These are phyloP conservation scores for Exidia glandulosa DNA, from an alignment of 768 basidiomycete genomes.

Conservation along the genomic window DNA sequence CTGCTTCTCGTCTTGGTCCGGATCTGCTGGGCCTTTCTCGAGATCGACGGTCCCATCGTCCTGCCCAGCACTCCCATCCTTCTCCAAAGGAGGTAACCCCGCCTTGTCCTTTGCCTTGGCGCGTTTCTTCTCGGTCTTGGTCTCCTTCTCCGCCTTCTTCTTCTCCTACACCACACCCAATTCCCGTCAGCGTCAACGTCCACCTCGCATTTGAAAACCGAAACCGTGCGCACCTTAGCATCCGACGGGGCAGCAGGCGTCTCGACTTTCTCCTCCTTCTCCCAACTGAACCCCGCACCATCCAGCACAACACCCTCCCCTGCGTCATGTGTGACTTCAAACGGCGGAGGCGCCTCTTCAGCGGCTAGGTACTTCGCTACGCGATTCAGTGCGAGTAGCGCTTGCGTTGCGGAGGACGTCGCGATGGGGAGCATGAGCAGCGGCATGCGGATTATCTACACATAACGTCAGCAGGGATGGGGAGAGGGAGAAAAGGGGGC, in stretches of 20 bases:
- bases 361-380: constrained; percentile 39
- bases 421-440: constrained; percentile 47
- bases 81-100: constrained; percentile 9
- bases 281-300: constrained; percentile 45
- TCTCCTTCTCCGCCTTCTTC: constrained; percentile 11
- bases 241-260: not conserved
- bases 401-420: constrained; percentile 36
- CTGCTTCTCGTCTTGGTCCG: not conserved
- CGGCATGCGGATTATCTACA: constrained; percentile 47
- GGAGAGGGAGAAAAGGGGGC: not conserved
- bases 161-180: constrained; percentile 12
- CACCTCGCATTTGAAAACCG: too few species aligned
- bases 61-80: constrained; percentile 10
- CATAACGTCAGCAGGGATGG: not conserved
- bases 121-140: constrained; percentile 11
- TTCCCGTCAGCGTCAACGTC: constrained; percentile 14
- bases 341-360: constrained; percentile 41
- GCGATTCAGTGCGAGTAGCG: constrained; percentile 37
- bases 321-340: constrained; percentile 29
- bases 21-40: too few species aligned
- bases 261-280: constrained; percentile 21
- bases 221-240: too few species aligned
- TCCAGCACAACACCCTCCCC: constrained; percentile 27
- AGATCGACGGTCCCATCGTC: constrained; percentile 10
- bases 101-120: constrained; percentile 9